A percentile compares a stretch with the other conserved stretches of the same genome.
Conservation (phyloP, 805 yeast species). For the Ogataea populi-albae region DNA sequence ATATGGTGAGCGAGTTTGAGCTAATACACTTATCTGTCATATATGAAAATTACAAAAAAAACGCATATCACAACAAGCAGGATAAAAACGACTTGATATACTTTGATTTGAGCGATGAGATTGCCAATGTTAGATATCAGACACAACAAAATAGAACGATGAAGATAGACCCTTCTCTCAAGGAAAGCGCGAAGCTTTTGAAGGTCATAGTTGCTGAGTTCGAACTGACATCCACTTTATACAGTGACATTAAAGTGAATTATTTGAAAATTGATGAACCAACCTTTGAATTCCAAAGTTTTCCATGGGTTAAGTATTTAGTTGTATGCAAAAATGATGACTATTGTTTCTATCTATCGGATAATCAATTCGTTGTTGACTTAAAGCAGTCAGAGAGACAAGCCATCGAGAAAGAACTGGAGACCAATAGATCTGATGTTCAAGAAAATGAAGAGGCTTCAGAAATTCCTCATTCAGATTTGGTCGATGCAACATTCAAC, state of each 20-base stretch:
- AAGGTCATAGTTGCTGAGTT: conserved; percentile 35
- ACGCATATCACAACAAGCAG: conserved; percentile 28
- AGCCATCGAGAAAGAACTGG: conserved; percentile 5
- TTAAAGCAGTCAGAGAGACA: conserved; percentile 4
- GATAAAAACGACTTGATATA: conserved; percentile 34
- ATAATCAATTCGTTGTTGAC: conserved; percentile 21
- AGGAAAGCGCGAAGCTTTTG: conserved; percentile 1
- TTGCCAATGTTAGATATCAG: conserved; percentile 35
- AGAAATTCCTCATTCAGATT: not conserved
- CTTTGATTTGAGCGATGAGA: conserved; percentile 29
- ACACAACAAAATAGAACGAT: conserved; percentile 15
- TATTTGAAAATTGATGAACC: conserved; percentile 66
- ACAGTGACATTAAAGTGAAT: conserved; percentile 64
- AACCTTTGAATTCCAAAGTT: conserved; percentile 52
- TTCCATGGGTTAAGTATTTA: conserved; percentile 75
- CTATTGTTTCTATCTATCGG: conserved; percentile 28
- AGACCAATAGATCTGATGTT: not conserved
- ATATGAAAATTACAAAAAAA: conserved; percentile 14
- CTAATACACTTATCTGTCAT: conserved; percentile 21
- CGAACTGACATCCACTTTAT: conserved; percentile 60
- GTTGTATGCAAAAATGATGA: conserved; percentile 35
- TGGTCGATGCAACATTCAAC: no score
- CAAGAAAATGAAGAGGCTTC: not conserved
- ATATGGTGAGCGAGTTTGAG: conserved; percentile 36
- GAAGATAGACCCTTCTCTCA: conserved; percentile 2